Base-by-base conservation (phyloP, 352 stramenopile genomes). In the Salisapilia sapeloensis region DNA sequence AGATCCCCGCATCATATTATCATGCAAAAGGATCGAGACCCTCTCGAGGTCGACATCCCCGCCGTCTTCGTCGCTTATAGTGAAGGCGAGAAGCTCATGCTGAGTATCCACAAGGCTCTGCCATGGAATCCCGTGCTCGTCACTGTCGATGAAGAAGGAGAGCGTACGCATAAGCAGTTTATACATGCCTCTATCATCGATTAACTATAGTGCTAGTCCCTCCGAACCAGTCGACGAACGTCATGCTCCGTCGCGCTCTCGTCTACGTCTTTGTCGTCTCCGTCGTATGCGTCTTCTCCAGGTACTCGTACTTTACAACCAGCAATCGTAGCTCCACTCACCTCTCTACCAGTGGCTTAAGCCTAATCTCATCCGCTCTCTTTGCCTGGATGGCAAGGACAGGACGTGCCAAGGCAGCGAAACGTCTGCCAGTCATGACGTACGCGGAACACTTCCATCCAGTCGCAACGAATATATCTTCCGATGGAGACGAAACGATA, bases 11-110 rank as follows among this genome's bases (percentile, higher is more conserved):
- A 60, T 34, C 65, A 86, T 24, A 82, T 86, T 41, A 80, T 86
- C 47, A 86, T 86, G 71, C 75, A 82, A 48, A 74, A 75, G 24
- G 67, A 86, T 42, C 57, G 82, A 40, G 71, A 80, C 42, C 62
- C 64, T 24, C 58, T 53, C 27, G 54, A 49, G 17, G 41, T 86
- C 16, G 47, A 35, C 12, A 86, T 86, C 33, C 71, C 71, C 28
- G 70, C 52, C 1, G 60, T 83, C 11, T 86, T 86, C 42, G 56
- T 86, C 22, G 63, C 64, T 25, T 82, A 81, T 40, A 32, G 33
- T 6, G 66, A 66, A 11, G 71, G 71, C 18, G 64, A 80, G 32
- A 59, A 48, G 46, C 50, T 83, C 17, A 33, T 83, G 22, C 29
- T 54, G 21, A 34, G 40, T 14, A 42, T 77, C 19, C 44, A 34